Base-by-base conservation (phyloP, 305 asterid genomes). In the Fraxinus velutina region DNA sequence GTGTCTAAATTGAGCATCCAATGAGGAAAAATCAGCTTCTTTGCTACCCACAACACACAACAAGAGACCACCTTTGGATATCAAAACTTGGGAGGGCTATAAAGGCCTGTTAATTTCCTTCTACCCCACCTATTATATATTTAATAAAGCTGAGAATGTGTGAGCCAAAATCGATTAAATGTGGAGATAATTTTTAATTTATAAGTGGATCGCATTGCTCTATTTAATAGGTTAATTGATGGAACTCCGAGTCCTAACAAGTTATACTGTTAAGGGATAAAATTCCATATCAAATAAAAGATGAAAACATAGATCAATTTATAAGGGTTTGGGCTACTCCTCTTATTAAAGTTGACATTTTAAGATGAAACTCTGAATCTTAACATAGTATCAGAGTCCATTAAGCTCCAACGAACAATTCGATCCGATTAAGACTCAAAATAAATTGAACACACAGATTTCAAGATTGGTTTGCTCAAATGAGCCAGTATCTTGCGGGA, bases 1-100 rank as follows among this genome's bases (percentile, higher is more conserved):
- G 30, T 66, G 73, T 66, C 4, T 66, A 72, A 73, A 44, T 75
- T 73, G 86, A 86, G 86, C 86, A 85, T 86, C 88, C 87, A 84
- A 87, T 83, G 85, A 82, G 30, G 79, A 77, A 80, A 75, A 17
- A 78, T 82, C 77, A 66, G 9, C 2, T 66, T 29, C 81, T 84
- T 86, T 85, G 83, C 86, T 70, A 82, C 88, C 88, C 86, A 88
- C 84, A 77, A 70, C 36, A 79, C 84, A 83, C 77, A 70, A 55
- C 86, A 86, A 19, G 71, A 62, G 34, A 44, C 74, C 77, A 77
- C 66, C 86, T 84, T 78, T 75, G 76, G 36, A 74, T 78, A 72
- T 85, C 36, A 74, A 75, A 85, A 79, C 83, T 50, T 77, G 79
- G 73, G 77, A 80, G 81, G 27, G 83, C 80, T 19, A 84, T 36